Base-by-base conservation (phyloP, 305 asterid species). In the Fraxinus angustifolia region DNA sequence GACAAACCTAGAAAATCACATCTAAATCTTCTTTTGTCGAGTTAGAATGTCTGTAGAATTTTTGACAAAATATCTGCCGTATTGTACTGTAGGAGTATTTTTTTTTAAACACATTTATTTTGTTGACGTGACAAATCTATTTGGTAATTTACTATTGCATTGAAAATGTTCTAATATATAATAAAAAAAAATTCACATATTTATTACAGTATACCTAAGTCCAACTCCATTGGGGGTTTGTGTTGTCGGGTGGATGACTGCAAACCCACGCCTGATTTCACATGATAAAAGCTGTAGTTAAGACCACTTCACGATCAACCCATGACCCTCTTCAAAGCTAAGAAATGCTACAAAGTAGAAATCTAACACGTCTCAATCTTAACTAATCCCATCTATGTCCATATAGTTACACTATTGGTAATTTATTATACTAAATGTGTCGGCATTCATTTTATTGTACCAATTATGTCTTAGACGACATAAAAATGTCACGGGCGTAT, bases 241-340 rank as follows among this genome's bases (percentile, higher is more conserved):
- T 11, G 4, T 65, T 3, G 73, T 26, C 17, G n/a, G 73, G 35
- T 23, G 36, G 74, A 67, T 40, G 79, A 82, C 84, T 45, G 74
- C 73, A 71, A 28, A 67, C 23, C 73, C 17, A 84, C 82, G 80
- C 81, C 28, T 75, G 78, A 85, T 72, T 82, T 86, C 86, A 82
- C 84, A 86, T 80, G 90, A 78, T 50, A 72, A 76, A 48, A 40
- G 60, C 77, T 40, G 76, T 35, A 67, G 76, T 42, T 65, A 40
- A 79, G 73, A 58, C 83, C 65, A 81, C 80, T 79, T 85, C 90
- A 88, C 85, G 80, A 84, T 82, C 89, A 82, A 81, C 86, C 78
- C 90, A 90, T 90, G 92, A 86, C 82, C 88, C 62, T 82, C 91
- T 90, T 90, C 86, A 92, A 92, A 85, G 86, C 88, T 87, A 90